These are phyloP conservation scores for Solanum sejunctum DNA, from an alignment of 257 asterid species.

Conservation along the genomic window DNA sequence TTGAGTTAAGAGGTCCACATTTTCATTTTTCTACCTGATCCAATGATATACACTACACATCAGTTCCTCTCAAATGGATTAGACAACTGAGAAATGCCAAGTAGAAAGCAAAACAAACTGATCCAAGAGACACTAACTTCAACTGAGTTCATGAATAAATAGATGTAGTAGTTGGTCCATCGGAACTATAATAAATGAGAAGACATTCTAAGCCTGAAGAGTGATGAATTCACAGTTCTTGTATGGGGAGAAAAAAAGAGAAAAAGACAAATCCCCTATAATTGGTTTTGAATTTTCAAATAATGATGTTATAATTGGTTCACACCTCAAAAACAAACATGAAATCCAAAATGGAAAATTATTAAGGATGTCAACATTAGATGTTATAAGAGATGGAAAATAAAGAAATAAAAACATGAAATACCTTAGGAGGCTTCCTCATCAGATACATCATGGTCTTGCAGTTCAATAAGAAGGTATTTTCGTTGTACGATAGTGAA, in stretches of 20 bases:
- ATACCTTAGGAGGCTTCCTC: constrained; percentile 94
- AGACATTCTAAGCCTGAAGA: background rate
- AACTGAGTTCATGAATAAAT: background rate
- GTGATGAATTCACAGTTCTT: background rate
- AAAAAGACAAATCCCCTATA: background rate
- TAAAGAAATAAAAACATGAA: background rate
- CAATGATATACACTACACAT: background rate
- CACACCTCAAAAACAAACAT: background rate
- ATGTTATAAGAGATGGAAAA: background rate
- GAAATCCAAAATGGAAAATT: background rate
- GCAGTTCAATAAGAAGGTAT: constrained; percentile 83
- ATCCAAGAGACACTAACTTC: background rate
- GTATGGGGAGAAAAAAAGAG: background rate
- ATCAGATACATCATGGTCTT: constrained; percentile 90
- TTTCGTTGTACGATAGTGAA: constrained; percentile 92
- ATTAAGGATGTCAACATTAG: background rate
- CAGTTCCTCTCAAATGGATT: background rate
- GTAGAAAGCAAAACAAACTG: background rate
- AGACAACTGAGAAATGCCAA: background rate
- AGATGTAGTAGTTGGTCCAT: background rate
- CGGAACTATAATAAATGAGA: background rate
- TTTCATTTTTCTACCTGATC: background rate
- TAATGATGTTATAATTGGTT: background rate
- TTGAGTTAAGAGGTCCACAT: background rate
- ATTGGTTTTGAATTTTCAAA: background rate